These are phyloP conservation scores for Euryodendron excelsum DNA, from an alignment of 148 eudicot species.

Conservation along the genomic window DNA sequence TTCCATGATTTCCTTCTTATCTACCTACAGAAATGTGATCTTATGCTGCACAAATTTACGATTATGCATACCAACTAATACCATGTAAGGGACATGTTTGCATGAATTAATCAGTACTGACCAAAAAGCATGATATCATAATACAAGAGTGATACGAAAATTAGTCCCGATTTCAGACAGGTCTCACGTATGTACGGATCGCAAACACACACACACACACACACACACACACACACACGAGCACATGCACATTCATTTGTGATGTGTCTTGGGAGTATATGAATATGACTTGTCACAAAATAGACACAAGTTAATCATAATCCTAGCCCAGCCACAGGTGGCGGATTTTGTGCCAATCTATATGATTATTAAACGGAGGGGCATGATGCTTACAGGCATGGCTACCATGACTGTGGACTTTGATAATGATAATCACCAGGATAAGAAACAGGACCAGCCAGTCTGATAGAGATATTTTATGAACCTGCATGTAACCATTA, in stretches of 20 bases:
- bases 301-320: slow-evolving; percentile 7
- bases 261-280: background rate
- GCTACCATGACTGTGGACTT: background rate
- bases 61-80: too few species aligned
- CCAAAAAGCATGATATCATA: background rate
- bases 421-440: slow-evolving; percentile 6
- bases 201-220: background rate
- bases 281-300: background rate
- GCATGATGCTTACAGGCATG: background rate
- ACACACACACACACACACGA: background rate
- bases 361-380: background rate
- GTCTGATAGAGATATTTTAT: background rate
- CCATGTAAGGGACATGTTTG: too few species aligned
- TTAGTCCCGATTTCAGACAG: background rate
- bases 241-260: background rate
- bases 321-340: slow-evolving; percentile 48
- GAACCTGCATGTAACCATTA: background rate
- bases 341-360: slow-evolving; percentile 50
- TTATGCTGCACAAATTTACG: too few species aligned
- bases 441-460: background rate
- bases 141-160: background rate
- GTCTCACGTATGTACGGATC: background rate
- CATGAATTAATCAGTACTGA: too few species aligned
- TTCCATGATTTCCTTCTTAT: too few species aligned
- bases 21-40: too few species aligned